Base-by-base conservation (phyloP, 2,329 filamentous ascomycete genomes). In the Exophiala aquamarina region DNA sequence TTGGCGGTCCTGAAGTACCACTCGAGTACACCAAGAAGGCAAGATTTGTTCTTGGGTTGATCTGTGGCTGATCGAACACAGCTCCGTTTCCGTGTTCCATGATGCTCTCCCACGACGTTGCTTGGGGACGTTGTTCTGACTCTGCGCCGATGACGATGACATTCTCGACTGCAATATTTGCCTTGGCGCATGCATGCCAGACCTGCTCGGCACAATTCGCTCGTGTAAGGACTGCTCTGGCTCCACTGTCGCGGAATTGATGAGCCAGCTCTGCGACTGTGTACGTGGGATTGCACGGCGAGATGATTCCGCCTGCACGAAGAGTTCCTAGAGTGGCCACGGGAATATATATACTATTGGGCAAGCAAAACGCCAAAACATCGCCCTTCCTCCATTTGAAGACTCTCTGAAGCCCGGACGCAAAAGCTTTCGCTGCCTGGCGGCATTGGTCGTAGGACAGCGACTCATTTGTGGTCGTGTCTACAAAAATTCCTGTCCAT, bases 1-100 rank as follows among this genome's bases (percentile, higher is more conserved):
- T 96, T 0, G 91, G 90, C 40, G 90, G 71, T 2, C 92, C 91
- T 0, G 92, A 96, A 0, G 92, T 97, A 4, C 92, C 92, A 4
- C 85, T 90, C 40, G 84, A 89, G 66, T 95, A 96, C 1, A 94
- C 88, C 49, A 96, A 68, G 61, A 93, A 95, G 0, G 88, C 85
- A 15, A 92, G 65, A 63, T 95, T 89, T 48, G 82, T 83, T 35
- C 77, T 75, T 0, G 88, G 81, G 41, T 87, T 74, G 41, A 89
- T 68, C 58, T 78, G 82, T 3, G 82, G 72, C 46, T 78, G 77
- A n/a, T 80, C 75, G 23, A 11, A 26, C 11, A 26, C 11, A 11
- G 23, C 6, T n/a, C n/a, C n/a, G 60, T 79, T 81, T 56, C 78
- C 73, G 2, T 75, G 71, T 0, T 78, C 72, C 3, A 80, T 75